Conservation (phyloP, 2,329 filamentous ascomycete genomes). For the Colletotrichum trifolii region DNA sequence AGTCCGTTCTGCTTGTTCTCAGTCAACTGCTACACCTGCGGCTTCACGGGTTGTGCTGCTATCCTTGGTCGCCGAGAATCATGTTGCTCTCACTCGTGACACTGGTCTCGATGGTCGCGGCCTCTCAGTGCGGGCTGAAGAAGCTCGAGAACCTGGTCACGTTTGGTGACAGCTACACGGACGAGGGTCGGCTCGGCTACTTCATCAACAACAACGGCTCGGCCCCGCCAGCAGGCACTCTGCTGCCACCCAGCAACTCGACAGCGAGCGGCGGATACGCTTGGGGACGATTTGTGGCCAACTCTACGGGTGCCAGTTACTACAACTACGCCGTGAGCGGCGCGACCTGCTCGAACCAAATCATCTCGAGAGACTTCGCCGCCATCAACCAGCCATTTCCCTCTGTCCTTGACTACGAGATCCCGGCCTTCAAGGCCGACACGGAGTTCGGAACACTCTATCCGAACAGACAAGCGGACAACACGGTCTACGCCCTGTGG, state of each 20-base stretch:
- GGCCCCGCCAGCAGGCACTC: slow-evolving; percentile 70
- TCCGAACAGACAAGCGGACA: slow-evolving; percentile 57
- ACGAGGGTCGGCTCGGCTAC: slow-evolving; percentile 75
- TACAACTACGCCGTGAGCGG: slow-evolving; percentile 80
- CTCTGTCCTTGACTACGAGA: slow-evolving; percentile 69
- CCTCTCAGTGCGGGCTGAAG: slow-evolving; percentile 43
- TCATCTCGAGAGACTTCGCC: slow-evolving; percentile 66
- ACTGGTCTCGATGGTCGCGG: slow-evolving; percentile 31
- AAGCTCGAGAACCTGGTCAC: slow-evolving; percentile 72
- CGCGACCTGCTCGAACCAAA: slow-evolving; percentile 77
- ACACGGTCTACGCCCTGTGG: slow-evolving; percentile 81
- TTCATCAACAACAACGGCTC: slow-evolving; percentile 68
- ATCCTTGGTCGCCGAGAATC: slow-evolving; percentile 11
- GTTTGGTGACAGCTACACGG: slow-evolving; percentile 83
- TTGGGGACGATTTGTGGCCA: slow-evolving; percentile 76
- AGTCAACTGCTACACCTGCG: background rate
- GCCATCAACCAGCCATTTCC: slow-evolving; percentile 68
- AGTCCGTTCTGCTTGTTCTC: no score
- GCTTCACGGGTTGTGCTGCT: no score
- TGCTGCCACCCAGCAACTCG: slow-evolving; percentile 56
- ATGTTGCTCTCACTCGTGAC: slow-evolving; percentile 12
- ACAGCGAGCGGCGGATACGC: slow-evolving; percentile 74
- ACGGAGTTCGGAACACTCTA: slow-evolving; percentile 55
- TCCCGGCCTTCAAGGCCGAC: slow-evolving; percentile 67
- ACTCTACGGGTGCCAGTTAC: slow-evolving; percentile 65